Percentiles rank a stretch among this genome's conserved stretches.
These are phyloP conservation scores for carrot (Daucus carota) DNA, from an alignment of 129 eudicot species.

Conservation along the genomic window DH1_v3.0 NC_030382.2:41392501-41393000, in stretches of 20 bases:
- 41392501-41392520: background rate
- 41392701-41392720: slow-evolving; percentile 53
- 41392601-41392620: slow-evolving; percentile 58
- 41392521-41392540: background rate
- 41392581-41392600: slow-evolving; percentile 40
- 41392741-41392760: slow-evolving; percentile 62
- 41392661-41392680: slow-evolving; percentile 38
- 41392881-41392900: background rate
- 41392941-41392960: background rate
- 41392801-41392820: slow-evolving; percentile 63
- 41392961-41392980: background rate
- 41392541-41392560: background rate
- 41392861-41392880: background rate
- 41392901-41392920: background rate
- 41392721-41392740: slow-evolving; percentile 47
- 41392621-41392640: slow-evolving; percentile 43
- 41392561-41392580: slow-evolving; percentile 29
- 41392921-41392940: background rate
- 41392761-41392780: slow-evolving; percentile 78
- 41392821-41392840: slow-evolving; percentile 79
- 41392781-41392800: slow-evolving; percentile 25
- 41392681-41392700: slow-evolving; percentile 37
- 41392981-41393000: too few species aligned
- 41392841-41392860: too few species aligned
- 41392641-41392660: slow-evolving; percentile 62